phyloP scores from a whole-genome alignment of 352 stramenopile species.

The Phytophthora lateralis region DNA sequence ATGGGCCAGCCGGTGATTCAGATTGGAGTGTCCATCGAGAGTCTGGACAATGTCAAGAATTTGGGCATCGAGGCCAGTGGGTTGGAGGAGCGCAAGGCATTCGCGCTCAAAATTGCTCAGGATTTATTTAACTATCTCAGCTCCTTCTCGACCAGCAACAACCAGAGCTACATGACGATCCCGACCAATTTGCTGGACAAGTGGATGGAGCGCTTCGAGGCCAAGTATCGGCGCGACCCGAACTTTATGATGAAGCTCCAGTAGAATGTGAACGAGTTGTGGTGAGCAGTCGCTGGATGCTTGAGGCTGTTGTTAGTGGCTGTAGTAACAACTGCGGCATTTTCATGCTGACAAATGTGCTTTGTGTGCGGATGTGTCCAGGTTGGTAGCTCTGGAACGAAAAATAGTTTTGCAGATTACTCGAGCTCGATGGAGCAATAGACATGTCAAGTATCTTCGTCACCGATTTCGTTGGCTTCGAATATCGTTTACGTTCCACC shows the following conservation, averaged over 20 bases:
- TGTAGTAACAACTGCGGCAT: too few relatives aligned
- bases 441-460: too few relatives aligned
- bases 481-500: too few relatives aligned
- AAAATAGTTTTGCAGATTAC: too few relatives aligned
- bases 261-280: conserved; percentile 15
- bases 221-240: conserved; percentile 85
- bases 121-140: conserved; percentile 94
- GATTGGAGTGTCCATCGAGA: conserved; percentile 75
- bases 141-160: conserved; percentile 83
- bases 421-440: too few relatives aligned
- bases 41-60: conserved; percentile 76
- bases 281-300: neutral
- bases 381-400: too few relatives aligned
- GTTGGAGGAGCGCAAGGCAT: conserved; percentile 70
- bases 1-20: conserved; percentile 61
- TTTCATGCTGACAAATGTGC: too few relatives aligned
- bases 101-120: conserved; percentile 92
- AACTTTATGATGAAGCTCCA: conserved; percentile 93
- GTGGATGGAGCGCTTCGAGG: conserved; percentile 92
- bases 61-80: conserved; percentile 72
- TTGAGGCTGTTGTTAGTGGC: too few relatives aligned
- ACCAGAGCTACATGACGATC: conserved; percentile 85
- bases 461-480: too few relatives aligned
- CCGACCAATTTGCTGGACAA: conserved; percentile 91
- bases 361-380: too few relatives aligned